phyloP scores from a whole-genome alignment of 129 eudicot species.

The Centella asiatica region DNA sequence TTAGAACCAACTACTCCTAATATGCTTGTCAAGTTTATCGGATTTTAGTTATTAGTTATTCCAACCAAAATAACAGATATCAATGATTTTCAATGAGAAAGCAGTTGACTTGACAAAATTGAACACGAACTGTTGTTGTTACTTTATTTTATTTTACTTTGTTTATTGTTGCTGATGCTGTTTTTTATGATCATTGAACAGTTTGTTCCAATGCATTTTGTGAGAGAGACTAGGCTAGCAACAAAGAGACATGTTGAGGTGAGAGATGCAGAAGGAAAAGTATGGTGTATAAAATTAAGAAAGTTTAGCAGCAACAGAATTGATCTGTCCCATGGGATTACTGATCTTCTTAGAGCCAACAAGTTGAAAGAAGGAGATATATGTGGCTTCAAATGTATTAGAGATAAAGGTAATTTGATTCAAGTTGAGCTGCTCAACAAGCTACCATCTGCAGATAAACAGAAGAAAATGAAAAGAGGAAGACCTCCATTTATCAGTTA shows the following conservation, averaged over 20 bases:
- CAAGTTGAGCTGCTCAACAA: not conserved
- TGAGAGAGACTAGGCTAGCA: not conserved
- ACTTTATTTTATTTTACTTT: no score
- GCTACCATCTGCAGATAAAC: not conserved
- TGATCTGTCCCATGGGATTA: not conserved
- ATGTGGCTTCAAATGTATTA: not conserved
- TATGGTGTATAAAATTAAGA: no score
- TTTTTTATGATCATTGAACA: no score
- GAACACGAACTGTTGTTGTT: no score
- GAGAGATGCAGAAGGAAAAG: not conserved
- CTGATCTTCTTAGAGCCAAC: not conserved
- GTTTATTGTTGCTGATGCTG: no score
- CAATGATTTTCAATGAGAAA: no score
- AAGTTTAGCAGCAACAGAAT: not conserved
- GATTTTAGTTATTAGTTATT: no score
- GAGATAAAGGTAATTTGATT: not conserved
- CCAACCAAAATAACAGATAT: no score
- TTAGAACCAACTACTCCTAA: no score
- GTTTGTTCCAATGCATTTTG: not conserved
- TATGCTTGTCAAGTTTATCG: no score
- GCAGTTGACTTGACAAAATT: no score
- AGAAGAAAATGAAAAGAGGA: no score
- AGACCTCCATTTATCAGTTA: not conserved
- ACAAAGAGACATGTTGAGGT: not conserved
- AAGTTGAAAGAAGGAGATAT: not conserved